Evolutionary conservation across 176 grass and related monocot species (phyloP).

Genomic region (Chrysopogon serrulatus): DNA sequence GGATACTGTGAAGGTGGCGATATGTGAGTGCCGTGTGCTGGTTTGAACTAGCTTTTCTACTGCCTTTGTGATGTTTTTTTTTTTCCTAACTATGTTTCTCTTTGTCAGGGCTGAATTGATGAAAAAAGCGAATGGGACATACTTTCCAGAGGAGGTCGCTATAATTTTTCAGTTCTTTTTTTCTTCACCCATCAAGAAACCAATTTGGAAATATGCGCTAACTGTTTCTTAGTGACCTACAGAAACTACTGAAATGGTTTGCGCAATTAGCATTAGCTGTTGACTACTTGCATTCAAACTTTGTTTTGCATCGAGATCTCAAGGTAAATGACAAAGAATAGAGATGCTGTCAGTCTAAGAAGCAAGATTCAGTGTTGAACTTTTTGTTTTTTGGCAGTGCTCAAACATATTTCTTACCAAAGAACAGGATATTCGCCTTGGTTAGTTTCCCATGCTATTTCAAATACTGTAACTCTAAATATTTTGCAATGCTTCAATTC

Average conservation of each 20-base stretch:
- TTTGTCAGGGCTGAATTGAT: conserved; percentile 82
- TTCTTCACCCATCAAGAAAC: neutral
- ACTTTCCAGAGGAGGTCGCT: conserved; percentile 94
- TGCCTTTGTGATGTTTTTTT: neutral
- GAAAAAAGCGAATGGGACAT: conserved; percentile 88
- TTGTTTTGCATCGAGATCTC: conserved; percentile 94
- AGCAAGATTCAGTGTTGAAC: neutral
- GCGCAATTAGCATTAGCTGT: conserved; percentile 85
- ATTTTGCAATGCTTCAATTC: conserved; percentile 6
- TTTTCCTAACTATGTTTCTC: conserved; percentile 13
- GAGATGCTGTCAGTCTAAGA: neutral
- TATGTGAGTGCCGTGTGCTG: conserved; percentile 64
- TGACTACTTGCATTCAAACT: conserved; percentile 97
- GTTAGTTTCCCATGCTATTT: conserved; percentile 50
- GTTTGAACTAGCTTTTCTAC: conserved; percentile 9
- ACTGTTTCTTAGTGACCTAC: conserved; percentile 24
- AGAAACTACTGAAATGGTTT: conserved; percentile 99
- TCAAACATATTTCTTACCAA: conserved; percentile 99
- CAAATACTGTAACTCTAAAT: neutral
- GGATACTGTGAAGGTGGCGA: conserved; percentile 99
- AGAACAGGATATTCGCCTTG: conserved; percentile 93
- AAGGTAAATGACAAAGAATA: conserved; percentile 48
- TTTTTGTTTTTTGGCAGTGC: conserved; percentile 55
- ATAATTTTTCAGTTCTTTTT: neutral
- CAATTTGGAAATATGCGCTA: conserved; percentile 6